Base-by-base conservation (phyloP, 257 asterid genomes). In the Marsdenia floribunda region DNA sequence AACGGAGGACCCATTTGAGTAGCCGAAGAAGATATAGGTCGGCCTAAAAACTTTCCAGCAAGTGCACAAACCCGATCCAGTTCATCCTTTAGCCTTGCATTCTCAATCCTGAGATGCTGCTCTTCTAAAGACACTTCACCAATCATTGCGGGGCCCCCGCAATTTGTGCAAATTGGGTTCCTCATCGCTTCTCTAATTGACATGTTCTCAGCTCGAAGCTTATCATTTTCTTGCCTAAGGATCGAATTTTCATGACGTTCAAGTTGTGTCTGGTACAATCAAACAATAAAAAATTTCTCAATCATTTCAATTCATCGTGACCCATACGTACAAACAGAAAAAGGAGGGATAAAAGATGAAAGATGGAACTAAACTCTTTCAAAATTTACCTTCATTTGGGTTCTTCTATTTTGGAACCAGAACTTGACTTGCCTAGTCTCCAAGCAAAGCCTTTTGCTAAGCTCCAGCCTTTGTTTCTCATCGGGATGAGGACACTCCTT, bases 401-500 rank as follows among this genome's bases (percentile, higher is more conserved):
- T 94, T 83, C 98, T 79, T 57, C 98, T 82, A 75, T 94, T 94
- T 76, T 94, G 97, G 73, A 94, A 94, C 98, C 98, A 94, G 77
- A 94, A 94, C 69, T 94, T 94, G 35, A 94, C 97, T 70, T 94
- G 98, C 71, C 97, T 83, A 16, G 92, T 88, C 52, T 92, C 98
- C 85, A 94, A 83, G 49, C 70, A 83, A 46, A 91, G 96, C 82
- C 97, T 86, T 79, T 65, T 89, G 90, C 97, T 90, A 10, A 94
- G 91, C 85, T 94, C 98, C 87, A 87, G 46, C 76, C 97, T 80
- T 87, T 91, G 97, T 80, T 94, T 94, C 79, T 94, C 98, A 82
- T 94, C 98, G 4, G 98, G 98, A 76, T 94, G 98, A 68, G 98
- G 98, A 70, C 96, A 91, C 88, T 94, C 97, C 79, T 94, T 94